A percentile compares a stretch with the other conserved stretches of the same genome.
These are phyloP conservation scores for Eimeria falciformis DNA, from an alignment of 169 alveolate species.

Conservation along the genomic window DNA sequence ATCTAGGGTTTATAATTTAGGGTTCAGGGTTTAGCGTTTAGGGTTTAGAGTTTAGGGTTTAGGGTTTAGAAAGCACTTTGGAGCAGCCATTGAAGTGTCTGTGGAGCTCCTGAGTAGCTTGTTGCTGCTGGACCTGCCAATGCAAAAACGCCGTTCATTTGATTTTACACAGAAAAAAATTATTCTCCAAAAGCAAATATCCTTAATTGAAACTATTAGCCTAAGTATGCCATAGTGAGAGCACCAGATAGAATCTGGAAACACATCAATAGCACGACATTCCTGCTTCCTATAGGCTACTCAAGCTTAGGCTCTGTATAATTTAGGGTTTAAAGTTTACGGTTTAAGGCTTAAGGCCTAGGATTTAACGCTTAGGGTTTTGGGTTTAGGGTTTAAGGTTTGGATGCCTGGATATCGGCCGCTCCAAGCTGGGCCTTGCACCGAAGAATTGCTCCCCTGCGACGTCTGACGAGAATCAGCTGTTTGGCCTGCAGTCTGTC, in stretches of 20 bases:
- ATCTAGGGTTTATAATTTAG: neutral
- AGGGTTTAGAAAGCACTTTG: neutral
- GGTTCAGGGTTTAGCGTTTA: neutral
- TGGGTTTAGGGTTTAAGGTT: neutral
- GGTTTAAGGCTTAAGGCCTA: too few species aligned
- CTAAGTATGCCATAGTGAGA: too few species aligned
- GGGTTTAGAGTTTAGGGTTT: neutral
- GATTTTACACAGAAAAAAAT: too few species aligned
- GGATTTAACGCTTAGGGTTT: too few species aligned
- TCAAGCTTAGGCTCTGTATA: too few species aligned
- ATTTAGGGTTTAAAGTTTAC: too few species aligned
- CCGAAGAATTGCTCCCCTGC: conserved; percentile 26
- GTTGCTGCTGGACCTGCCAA: conserved; percentile 54
- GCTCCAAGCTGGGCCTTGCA: conserved; percentile 50
- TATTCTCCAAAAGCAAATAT: too few species aligned
- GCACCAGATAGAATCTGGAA: too few species aligned
- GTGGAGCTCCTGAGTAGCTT: conserved; percentile 53
- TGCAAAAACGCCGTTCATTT: too few species aligned
- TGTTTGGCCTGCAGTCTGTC: conserved; percentile 27
- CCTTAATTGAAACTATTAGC: too few species aligned
- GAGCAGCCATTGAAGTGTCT: conserved; percentile 53
- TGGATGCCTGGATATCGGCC: conserved; percentile 47
- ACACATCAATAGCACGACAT: too few species aligned
- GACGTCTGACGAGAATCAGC: conserved; percentile 13
- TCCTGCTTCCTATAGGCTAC: too few species aligned